Conservation (phyloP, 768 basidiomycete genomes). For the Rhizopogon sp. region DNA sequence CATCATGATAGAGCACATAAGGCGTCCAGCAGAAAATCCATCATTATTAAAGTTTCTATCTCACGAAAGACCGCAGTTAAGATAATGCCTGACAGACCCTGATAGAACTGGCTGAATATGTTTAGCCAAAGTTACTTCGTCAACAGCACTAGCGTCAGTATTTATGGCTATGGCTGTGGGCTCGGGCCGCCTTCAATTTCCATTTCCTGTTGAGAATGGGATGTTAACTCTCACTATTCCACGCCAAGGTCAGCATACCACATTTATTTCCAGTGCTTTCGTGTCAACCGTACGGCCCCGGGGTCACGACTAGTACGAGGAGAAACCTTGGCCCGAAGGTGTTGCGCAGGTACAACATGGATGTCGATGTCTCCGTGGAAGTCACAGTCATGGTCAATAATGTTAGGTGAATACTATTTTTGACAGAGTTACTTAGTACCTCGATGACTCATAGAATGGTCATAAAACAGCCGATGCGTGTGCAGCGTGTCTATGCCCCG, state of each 20-base stretch:
- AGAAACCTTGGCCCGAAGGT: background rate
- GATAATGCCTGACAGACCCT: background rate
- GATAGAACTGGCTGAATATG: background rate
- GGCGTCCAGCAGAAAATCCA: background rate
- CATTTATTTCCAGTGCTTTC: background rate
- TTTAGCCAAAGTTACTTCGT: background rate
- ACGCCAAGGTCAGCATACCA: background rate
- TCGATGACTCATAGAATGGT: no score
- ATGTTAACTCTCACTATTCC: background rate
- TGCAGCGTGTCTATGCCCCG: no score
- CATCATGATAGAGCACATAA: background rate
- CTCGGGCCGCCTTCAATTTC: background rate
- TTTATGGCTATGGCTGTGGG: background rate
- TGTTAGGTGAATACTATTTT: no score
- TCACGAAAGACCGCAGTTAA: background rate
- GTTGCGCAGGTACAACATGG: background rate
- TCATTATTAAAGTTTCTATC: background rate
- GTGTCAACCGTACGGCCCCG: background rate
- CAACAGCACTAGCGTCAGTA: background rate
- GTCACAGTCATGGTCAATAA: no score
- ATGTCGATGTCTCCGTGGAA: no score
- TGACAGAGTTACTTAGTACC: no score
- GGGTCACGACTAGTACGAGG: background rate
- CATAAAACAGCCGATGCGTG: no score
- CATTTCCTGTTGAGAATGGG: background rate